Base-by-base conservation (phyloP, 345 rosid genomes). In the Populus tremula region DNA sequence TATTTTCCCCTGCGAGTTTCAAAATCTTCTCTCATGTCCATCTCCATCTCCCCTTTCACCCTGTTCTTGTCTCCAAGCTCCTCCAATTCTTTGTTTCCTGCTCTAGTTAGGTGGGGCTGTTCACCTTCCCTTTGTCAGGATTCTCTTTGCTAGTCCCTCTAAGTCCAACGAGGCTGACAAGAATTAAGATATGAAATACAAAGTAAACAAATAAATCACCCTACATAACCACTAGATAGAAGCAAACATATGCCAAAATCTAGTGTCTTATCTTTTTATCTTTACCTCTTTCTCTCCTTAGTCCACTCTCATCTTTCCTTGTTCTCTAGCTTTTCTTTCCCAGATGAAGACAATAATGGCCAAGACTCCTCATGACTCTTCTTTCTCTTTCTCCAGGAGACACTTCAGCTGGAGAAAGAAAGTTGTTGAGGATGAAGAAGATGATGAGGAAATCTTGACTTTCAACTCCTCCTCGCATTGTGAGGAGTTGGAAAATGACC, bases 321-420 rank as follows among this genome's bases (percentile, higher is more conserved):
- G 29, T 2, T 41, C 65, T 69, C n/a, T 59, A 13, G 35, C 23
- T 64, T 16, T 31, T 47, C 36, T 20, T 27, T 59, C n/a, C 45
- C 64, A 71, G 73, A 93, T 92, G 97, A 93, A 83, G 87, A 87
- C 92, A 81, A 93, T 95, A 82, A 82, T 85, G 79, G 88, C 96
- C 50, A 90, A 79, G 81, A 76, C 89, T 72, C 86, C 97, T 36
- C 91, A 87, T 33, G 98, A 93, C 74, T 89, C 96, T 73, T 89
- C 99, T 14, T 83, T 93, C 87, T 93, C 99, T 78, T 86, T 93
- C 86, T 96, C 99, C 78, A 92, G 92, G 53, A 87, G 99, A 56
- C 92, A 88, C 85, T 88, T 93, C 90, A 87, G 83, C 86, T 93
- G 94, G 93, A 88, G 84, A 79, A 96, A 87, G 91, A 92, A 90